Evolutionary conservation across 2,329 filamentous ascomycete genomes (phyloP).

Genomic region (Fusarium sp.): DNA sequence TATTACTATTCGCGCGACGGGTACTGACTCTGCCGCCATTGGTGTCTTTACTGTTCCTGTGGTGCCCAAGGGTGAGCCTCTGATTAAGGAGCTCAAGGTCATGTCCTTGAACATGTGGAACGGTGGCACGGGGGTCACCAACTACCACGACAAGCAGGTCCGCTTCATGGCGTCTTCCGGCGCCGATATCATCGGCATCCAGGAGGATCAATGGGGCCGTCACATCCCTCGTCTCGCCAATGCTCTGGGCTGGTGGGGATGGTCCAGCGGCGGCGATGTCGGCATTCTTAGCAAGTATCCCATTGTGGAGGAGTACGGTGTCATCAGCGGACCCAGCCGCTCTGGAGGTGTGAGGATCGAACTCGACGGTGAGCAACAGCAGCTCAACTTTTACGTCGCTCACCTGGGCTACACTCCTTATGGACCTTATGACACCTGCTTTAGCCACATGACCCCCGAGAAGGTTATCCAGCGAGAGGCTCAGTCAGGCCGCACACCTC

Average conservation of each 20-base stretch:
- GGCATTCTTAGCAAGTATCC: constrained; percentile 55
- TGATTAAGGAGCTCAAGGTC: constrained; percentile 51
- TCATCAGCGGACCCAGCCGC: constrained; percentile 33
- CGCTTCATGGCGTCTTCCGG: constrained; percentile 47
- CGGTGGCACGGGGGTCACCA: constrained; percentile 50
- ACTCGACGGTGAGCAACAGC: constrained; percentile 47
- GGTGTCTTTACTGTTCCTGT: constrained; percentile 51
- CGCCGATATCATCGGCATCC: constrained; percentile 53
- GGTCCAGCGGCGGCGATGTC: constrained; percentile 47
- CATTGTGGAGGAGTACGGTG: constrained; percentile 47
- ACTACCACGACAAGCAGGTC: constrained; percentile 55
- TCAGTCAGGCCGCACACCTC: constrained; percentile 51
- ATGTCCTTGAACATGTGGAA: constrained; percentile 56
- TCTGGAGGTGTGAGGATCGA: constrained; percentile 49
- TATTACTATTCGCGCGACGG: constrained; percentile 45
- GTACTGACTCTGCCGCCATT: constrained; percentile 39
- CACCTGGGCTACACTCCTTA: constrained; percentile 55
- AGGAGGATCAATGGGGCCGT: constrained; percentile 49
- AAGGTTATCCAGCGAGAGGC: constrained; percentile 50
- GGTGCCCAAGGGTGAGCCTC: constrained; percentile 31
- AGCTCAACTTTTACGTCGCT: constrained; percentile 51
- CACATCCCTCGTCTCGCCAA: constrained; percentile 49
- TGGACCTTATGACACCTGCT: constrained; percentile 58
- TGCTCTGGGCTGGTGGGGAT: constrained; percentile 54
- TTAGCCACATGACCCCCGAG: constrained; percentile 47